phyloP scores from a whole-genome alignment of 352 stramenopile species.

The Globisporangium spinosum region DNA sequence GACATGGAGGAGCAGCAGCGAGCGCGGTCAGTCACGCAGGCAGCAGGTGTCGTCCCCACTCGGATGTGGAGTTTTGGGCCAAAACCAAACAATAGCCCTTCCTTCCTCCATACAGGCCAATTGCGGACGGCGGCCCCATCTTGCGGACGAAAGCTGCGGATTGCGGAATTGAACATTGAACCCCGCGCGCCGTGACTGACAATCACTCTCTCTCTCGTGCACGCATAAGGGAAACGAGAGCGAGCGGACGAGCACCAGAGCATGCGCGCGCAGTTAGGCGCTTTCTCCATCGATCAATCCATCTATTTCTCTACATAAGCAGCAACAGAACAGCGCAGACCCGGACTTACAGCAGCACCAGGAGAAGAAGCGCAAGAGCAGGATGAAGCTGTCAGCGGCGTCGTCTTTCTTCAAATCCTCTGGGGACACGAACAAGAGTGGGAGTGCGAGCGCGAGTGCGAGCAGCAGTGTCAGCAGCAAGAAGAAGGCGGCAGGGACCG shows the following conservation, averaged over 20 bases:
- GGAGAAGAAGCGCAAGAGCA: background rate
- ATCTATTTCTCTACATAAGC: background rate
- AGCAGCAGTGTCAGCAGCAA: slow-evolving; percentile 4
- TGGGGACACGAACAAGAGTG: background rate
- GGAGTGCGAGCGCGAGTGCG: background rate
- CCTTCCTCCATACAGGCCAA: background rate
- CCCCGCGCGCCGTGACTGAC: too few relatives aligned
- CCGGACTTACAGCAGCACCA: background rate
- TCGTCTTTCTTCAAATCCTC: slow-evolving; percentile 8
- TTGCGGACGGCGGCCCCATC: slow-evolving; percentile 4
- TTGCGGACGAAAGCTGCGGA: background rate
- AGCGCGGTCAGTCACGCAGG: background rate
- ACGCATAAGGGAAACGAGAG: slow-evolving; percentile 1
- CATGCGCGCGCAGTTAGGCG: slow-evolving; percentile 5
- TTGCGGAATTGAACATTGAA: background rate
- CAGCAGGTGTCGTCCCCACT: background rate
- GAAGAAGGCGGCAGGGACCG: background rate
- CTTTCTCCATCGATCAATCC: background rate
- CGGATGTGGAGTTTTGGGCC: background rate
- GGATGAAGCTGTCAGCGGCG: slow-evolving; percentile 6
- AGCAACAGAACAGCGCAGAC: background rate
- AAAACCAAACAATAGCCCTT: background rate
- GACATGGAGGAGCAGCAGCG: background rate
- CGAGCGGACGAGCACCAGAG: slow-evolving; percentile 1
- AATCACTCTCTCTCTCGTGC: background rate